Conservation (phyloP, 805 yeast genomes). For the Brettanomyces naardenensis region DNA sequence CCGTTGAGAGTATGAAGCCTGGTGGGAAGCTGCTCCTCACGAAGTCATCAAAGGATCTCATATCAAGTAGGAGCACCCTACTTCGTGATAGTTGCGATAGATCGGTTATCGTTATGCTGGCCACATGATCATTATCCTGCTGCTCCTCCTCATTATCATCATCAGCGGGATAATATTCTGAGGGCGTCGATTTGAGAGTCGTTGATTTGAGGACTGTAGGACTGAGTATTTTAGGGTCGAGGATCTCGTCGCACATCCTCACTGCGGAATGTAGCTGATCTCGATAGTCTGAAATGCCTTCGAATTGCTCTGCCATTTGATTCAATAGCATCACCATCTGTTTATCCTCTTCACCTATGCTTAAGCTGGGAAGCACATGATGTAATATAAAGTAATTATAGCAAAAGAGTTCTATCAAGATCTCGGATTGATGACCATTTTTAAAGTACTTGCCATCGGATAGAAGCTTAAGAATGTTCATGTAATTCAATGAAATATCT, state of each 20-base stretch:
- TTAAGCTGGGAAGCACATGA: constrained; percentile 9
- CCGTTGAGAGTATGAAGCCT: constrained; percentile 11
- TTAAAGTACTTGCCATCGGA: constrained; percentile 8
- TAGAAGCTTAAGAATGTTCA: constrained; percentile 12
- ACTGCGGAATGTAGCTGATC: constrained; percentile 11
- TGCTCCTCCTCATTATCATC: too few species aligned
- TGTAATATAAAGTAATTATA: constrained; percentile 16
- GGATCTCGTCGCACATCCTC: constrained; percentile 9
- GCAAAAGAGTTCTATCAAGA: constrained; percentile 13
- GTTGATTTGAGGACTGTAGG: too few species aligned
- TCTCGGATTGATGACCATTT: constrained; percentile 12
- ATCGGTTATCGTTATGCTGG: constrained; percentile 7
- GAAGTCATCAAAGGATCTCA: constrained; percentile 28
- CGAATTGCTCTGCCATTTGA: constrained; percentile 7
- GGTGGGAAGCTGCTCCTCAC: constrained; percentile 18
- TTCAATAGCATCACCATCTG: constrained; percentile 10
- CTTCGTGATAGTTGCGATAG: background rate
- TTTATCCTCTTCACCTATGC: constrained; percentile 10
- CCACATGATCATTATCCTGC: constrained; percentile 12
- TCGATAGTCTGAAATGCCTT: constrained; percentile 7
- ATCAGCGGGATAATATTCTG: constrained; percentile 2
- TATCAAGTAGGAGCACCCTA: constrained; percentile 29
- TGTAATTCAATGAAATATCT: constrained; percentile 16
- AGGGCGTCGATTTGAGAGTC: background rate
- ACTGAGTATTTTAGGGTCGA: constrained; percentile 3